Evolutionary conservation across 345 rosid genomes (phyloP).

Genomic region (Balakata baccata): DNA sequence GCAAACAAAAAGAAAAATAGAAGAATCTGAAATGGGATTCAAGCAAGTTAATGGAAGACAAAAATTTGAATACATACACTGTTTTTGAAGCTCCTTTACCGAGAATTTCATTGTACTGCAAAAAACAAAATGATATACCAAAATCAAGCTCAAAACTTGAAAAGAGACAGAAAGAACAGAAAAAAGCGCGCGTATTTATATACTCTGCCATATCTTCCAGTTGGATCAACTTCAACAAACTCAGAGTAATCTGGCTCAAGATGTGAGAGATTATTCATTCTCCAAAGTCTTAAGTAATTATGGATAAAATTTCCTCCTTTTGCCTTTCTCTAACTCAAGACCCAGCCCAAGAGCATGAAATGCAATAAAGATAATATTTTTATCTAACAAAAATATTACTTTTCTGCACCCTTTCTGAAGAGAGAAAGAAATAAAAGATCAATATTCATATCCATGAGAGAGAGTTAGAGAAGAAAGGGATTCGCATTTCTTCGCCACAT

Average conservation of each 20-base stretch:
- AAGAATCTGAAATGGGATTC: constrained; percentile 16
- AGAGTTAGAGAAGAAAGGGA: background rate
- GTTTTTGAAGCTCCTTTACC: constrained; percentile 99
- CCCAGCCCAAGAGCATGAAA: background rate
- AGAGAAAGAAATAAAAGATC: background rate
- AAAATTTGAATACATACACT: constrained; percentile 58
- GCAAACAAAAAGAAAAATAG: background rate
- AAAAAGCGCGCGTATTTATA: background rate
- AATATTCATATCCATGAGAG: background rate
- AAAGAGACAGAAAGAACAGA: constrained; percentile 3
- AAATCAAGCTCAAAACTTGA: constrained; percentile 12
- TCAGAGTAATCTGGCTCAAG: constrained; percentile 52
- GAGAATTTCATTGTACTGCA: constrained; percentile 85
- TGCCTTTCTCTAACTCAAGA: background rate
- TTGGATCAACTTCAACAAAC: constrained; percentile 95
- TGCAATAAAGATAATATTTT: background rate
- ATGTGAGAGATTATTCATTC: constrained; percentile 61
- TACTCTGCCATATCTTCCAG: constrained; percentile 98
- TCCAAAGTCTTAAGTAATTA: constrained; percentile 10
- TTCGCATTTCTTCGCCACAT: constrained; percentile 19
- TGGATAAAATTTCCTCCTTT: background rate
- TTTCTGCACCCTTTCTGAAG: background rate
- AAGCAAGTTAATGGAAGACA: constrained; percentile 4
- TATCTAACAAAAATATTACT: background rate
- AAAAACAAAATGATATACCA: background rate